These are phyloP conservation scores for Paracamarosporium sp. DNA, from an alignment of 2,329 filamentous ascomycete genomes.

Conservation along the genomic window DNA sequence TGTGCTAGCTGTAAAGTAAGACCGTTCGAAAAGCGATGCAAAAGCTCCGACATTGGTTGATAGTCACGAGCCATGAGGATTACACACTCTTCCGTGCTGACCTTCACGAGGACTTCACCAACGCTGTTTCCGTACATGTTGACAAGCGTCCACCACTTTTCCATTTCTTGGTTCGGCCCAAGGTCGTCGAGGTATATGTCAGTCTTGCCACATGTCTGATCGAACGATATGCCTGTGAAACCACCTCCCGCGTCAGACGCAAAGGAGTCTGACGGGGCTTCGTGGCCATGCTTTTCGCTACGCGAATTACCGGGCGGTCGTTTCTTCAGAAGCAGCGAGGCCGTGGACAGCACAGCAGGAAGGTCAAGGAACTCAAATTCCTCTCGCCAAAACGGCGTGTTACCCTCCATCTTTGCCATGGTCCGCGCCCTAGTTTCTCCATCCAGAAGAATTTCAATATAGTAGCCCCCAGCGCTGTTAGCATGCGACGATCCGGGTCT, in stretches of 20 bases:
- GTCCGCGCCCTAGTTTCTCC: constrained; percentile 80
- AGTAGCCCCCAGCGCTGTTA: constrained; percentile 67
- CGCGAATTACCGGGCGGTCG: constrained; percentile 51
- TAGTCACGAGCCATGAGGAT: constrained; percentile 90
- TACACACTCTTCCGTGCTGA: constrained; percentile 86
- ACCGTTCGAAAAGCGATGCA: constrained; percentile 84
- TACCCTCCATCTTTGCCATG: constrained; percentile 72
- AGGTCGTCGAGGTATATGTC: constrained; percentile 82
- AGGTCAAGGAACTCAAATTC: constrained; percentile 79
- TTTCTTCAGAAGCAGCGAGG: constrained; percentile 76
- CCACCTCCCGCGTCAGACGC: constrained; percentile 46
- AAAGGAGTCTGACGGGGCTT: constrained; percentile 42
- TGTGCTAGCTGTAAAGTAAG: constrained; percentile 85
- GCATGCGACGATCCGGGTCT: constrained; percentile 41
- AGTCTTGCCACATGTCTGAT: constrained; percentile 70
- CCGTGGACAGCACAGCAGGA: constrained; percentile 70
- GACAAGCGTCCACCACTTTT: constrained; percentile 83
- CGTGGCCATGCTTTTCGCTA: constrained; percentile 46
- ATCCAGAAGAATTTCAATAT: constrained; percentile 80
- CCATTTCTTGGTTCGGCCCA: constrained; percentile 76
- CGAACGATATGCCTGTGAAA: constrained; percentile 55
- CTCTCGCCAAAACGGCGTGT: constrained; percentile 82
- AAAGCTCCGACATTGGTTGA: constrained; percentile 76
- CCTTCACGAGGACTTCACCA: constrained; percentile 83
- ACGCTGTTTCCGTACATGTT: constrained; percentile 78